Evolutionary conservation across 2,329 filamentous ascomycete species (phyloP).

Genomic region (Cladosporium sp.): DNA sequence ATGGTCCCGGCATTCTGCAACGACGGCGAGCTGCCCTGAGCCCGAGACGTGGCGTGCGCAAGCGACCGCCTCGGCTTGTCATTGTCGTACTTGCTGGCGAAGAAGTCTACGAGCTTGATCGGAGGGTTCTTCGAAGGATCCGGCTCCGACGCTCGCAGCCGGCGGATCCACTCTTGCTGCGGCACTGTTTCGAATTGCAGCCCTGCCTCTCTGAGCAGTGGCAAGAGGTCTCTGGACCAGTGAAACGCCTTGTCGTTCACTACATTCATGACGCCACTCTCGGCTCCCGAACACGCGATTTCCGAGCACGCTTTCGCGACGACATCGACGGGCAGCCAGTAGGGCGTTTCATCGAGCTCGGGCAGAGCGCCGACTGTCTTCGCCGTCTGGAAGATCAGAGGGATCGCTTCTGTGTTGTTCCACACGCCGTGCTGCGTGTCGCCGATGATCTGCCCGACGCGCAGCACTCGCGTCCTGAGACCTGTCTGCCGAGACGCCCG

Average conservation of each 20-base stretch:
- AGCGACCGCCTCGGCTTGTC: constrained; percentile 36
- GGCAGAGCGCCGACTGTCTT: constrained; percentile 43
- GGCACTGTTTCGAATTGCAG: constrained; percentile 41
- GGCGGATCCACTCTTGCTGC: constrained; percentile 41
- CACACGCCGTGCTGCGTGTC: constrained; percentile 42
- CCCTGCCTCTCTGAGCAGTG: constrained; percentile 41
- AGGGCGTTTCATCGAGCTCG: constrained; percentile 31
- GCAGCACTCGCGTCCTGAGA: constrained; percentile 22
- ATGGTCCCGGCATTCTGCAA: constrained; percentile 18
- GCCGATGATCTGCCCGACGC: constrained; percentile 43
- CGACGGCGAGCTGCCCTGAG: constrained; percentile 12
- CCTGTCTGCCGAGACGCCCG: constrained; percentile 23
- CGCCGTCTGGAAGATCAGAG: constrained; percentile 44
- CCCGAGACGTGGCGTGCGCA: constrained; percentile 43
- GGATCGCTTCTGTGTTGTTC: constrained; percentile 47
- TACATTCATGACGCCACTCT: constrained; percentile 21
- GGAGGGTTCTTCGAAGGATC: constrained; percentile 30
- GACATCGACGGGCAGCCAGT: constrained; percentile 41
- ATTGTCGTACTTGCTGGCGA: constrained; percentile 32
- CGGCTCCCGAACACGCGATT: constrained; percentile 16
- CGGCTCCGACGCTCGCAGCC: constrained; percentile 40
- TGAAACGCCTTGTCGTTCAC: constrained; percentile 46
- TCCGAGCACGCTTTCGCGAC: constrained; percentile 34
- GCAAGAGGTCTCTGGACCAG: constrained; percentile 50
- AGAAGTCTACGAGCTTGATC: constrained; percentile 30